Evolutionary conservation across 352 stramenopile genomes (phyloP), one percentile per base, ranked within the genome.

Genomic region (Globisporangium nodosum): DNA sequence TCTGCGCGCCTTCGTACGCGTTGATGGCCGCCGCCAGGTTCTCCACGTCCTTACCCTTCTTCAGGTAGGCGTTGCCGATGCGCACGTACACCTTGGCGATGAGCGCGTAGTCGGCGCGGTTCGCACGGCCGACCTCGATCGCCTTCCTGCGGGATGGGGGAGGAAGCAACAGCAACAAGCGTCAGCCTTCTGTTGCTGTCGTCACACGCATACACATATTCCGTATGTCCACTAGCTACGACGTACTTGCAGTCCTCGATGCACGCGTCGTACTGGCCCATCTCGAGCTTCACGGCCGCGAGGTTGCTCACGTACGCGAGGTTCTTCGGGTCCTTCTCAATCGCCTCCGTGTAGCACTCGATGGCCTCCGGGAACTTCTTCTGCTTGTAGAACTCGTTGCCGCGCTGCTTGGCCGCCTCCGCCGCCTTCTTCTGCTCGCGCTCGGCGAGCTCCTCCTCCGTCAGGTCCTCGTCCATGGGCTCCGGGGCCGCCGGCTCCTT

Each of bases 241-340:
- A 86, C 74, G 58, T 73, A 86, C 71, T 90, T 90, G 82, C 96
- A 98, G 65, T 93, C 72, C 27, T 86, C 81, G 53, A 99, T 97
- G 65, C 95, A 99, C 52, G 80, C 84, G 66, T 98, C 96, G 33
- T 87, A 97, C 58, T 99, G 85, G 62, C 96, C 97, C 73, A 95
- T 88, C 56, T 98, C 97, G 58, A 99, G 93, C 58, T 94, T 95
- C 31, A 99, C 97, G 16, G 97, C 96, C 15, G 96, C 96, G 66
- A 98, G 95, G 78, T 99, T 99, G 60, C 86, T 97, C 54, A 97
- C 73, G 77, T 98, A 99, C 35, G 94, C 91, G 75, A 99, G 98
- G 79, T 99, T 98, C 51, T 81, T 94, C 13, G 83, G 81, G 73
- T 99, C 90, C 61, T 98, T 86, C 37, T 78, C 85, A 61, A 98